phyloP scores from a whole-genome alignment of 2,329 filamentous ascomycete genomes.

The Zalaria sp. region DNA sequence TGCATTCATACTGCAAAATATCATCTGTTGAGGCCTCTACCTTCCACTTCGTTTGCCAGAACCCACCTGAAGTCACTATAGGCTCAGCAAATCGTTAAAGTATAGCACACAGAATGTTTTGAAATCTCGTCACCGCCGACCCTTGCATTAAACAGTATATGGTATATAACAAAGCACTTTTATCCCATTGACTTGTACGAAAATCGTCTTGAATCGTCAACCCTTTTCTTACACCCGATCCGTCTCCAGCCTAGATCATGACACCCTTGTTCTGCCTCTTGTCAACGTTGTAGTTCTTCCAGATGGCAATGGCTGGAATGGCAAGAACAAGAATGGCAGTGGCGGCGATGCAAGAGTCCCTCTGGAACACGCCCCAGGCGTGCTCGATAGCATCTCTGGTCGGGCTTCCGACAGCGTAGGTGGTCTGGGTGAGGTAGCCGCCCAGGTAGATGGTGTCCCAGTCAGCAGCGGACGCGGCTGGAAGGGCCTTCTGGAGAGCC shows the following conservation, averaged over 20 bases:
- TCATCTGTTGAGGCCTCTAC: too few relatives aligned
- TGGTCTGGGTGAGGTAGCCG: constrained; percentile 16
- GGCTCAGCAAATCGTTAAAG: too few relatives aligned
- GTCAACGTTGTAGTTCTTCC: constrained; percentile 19
- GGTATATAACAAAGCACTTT: too few relatives aligned
- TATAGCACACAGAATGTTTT: too few relatives aligned
- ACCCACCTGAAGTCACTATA: too few relatives aligned
- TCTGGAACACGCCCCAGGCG: constrained; percentile 35
- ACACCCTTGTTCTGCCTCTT: constrained; percentile 21
- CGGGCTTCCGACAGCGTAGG: constrained; percentile 26
- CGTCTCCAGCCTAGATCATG: constrained; percentile 11
- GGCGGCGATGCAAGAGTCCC: constrained; percentile 25
- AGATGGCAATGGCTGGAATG: constrained; percentile 14
- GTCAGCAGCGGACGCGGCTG: not conserved
- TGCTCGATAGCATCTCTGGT: constrained; percentile 29
- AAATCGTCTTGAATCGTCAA: too few relatives aligned
- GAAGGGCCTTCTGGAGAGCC: constrained; percentile 1
- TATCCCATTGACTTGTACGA: too few relatives aligned
- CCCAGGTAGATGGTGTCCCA: constrained; percentile 1
- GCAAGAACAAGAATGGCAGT: constrained; percentile 15
- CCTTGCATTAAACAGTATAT: too few relatives aligned
- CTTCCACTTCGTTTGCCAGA: too few relatives aligned
- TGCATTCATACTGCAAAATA: too few relatives aligned
- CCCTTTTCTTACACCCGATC: not conserved
- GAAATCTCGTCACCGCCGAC: too few relatives aligned